Conservation (phyloP, 345 rosid genomes). For the Stellera chamaejasme region DNA sequence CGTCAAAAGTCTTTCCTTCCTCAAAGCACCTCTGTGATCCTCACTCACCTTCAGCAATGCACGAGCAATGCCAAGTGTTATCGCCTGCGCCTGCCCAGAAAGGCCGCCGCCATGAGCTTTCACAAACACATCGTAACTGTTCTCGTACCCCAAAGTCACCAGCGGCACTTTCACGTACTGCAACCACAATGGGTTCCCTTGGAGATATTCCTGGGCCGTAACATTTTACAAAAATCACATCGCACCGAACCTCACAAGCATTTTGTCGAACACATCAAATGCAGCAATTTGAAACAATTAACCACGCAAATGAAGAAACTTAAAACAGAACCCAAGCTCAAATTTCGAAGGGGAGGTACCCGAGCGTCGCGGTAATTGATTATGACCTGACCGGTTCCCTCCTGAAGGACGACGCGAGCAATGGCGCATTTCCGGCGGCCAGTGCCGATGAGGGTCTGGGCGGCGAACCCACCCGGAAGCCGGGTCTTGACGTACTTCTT, state of each 20-base stretch:
- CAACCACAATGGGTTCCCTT: slow-evolving; percentile 95
- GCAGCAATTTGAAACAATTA: neutral
- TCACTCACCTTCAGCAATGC: slow-evolving; percentile 76
- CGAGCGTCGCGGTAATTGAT: slow-evolving; percentile 86
- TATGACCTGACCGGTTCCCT: slow-evolving; percentile 77
- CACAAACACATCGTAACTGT: slow-evolving; percentile 74
- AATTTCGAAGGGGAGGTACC: slow-evolving; percentile 21
- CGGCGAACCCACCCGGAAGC: slow-evolving; percentile 91
- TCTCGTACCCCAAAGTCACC: slow-evolving; percentile 75
- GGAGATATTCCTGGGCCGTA: slow-evolving; percentile 71
- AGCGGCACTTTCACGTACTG: slow-evolving; percentile 78
- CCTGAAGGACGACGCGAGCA: slow-evolving; percentile 91
- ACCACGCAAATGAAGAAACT: neutral
- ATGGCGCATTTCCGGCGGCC: slow-evolving; percentile 89
- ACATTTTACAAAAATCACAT: slow-evolving; percentile 1
- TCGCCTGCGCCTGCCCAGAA: slow-evolving; percentile 96
- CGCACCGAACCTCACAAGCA: neutral
- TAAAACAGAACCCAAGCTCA: neutral
- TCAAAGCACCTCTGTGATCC: slow-evolving; percentile 65
- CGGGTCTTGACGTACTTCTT: slow-evolving; percentile 73
- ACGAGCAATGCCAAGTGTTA: slow-evolving; percentile 82
- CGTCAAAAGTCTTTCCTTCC: slow-evolving; percentile 73
- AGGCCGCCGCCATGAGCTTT: slow-evolving; percentile 97
- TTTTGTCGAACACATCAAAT: slow-evolving; percentile 1
- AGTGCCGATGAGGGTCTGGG: slow-evolving; percentile 77